These are phyloP conservation scores for Lepidium aucheri DNA, from an alignment of 345 rosid species.

Conservation along the genomic window DNA sequence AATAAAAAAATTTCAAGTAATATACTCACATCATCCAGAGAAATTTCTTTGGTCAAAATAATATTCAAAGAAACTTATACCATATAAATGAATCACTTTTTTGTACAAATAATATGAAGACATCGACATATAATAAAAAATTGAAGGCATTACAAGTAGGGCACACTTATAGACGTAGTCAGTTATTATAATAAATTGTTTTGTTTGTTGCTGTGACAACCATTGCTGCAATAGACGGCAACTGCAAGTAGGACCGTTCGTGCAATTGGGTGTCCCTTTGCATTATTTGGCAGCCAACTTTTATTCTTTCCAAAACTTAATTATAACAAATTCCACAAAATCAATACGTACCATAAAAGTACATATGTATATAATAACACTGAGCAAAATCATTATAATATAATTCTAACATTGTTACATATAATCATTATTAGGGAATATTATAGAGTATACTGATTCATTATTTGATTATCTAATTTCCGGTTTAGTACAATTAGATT, in stretches of 20 bases:
- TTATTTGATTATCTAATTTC: no score
- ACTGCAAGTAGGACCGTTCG: conserved; percentile 13
- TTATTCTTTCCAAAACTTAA: background rate
- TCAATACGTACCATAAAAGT: background rate
- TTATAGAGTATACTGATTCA: no score
- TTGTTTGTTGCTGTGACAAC: background rate
- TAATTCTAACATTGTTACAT: background rate
- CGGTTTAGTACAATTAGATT: no score
- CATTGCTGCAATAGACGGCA: background rate
- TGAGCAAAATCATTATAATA: background rate
- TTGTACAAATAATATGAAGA: background rate
- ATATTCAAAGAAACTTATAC: background rate
- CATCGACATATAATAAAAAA: no score
- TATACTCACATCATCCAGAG: no score
- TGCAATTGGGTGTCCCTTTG: background rate
- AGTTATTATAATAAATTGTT: no score
- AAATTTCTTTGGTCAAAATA: background rate
- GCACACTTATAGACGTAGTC: background rate
- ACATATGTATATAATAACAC: background rate
- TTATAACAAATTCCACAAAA: background rate
- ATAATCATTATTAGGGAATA: background rate
- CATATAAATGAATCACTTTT: background rate
- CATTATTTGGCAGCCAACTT: conserved; percentile 5
- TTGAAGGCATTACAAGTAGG: background rate
- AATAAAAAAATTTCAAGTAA: no score